Evolutionary conservation across 352 stramenopile genomes (phyloP).

Genomic region (Peronosclerospora sorghi): DNA sequence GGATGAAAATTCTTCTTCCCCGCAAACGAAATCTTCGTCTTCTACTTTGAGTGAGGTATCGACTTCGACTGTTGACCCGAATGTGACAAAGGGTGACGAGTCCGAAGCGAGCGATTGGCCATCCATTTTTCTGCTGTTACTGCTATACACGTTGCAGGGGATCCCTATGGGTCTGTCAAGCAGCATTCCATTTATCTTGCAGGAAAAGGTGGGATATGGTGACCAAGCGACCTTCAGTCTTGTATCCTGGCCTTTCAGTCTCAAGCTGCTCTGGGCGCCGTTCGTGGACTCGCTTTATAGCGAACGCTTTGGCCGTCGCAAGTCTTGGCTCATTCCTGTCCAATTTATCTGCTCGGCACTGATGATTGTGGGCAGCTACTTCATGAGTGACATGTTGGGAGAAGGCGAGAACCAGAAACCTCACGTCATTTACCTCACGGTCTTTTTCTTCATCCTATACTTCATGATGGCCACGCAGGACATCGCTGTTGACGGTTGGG

Average conservation of each 20-base stretch:
- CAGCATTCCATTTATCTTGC: conserved; percentile 96
- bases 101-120: conserved; percentile 48
- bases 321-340: conserved; percentile 96
- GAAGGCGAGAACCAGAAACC: conserved; percentile 69
- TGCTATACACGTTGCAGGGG: conserved; percentile 98
- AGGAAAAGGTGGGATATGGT: conserved; percentile 95
- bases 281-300: conserved; percentile 94
- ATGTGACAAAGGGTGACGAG: conserved; percentile 14
- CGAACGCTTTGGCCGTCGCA: conserved; percentile 85
- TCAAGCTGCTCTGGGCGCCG: conserved; percentile 99
- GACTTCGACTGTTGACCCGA: conserved; percentile 1
- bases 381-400: conserved; percentile 80
- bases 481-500: conserved; percentile 99
- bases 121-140: conserved; percentile 88
- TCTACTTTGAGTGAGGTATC: conserved; percentile 4
- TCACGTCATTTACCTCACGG: conserved; percentile 89
- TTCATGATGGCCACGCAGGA: conserved; percentile 99
- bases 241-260: conserved; percentile 96
- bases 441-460: conserved; percentile 97
- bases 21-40: conserved; percentile 12
- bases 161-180: conserved; percentile 98
- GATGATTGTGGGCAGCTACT: conserved; percentile 88
- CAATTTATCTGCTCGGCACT: conserved; percentile 92
- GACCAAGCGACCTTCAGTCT: conserved; percentile 97
- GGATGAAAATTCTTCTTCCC: conserved; percentile 3